These are phyloP conservation scores for Coffea humblotiana DNA, from an alignment of 305 asterid genomes.

Conservation along the genomic window DNA sequence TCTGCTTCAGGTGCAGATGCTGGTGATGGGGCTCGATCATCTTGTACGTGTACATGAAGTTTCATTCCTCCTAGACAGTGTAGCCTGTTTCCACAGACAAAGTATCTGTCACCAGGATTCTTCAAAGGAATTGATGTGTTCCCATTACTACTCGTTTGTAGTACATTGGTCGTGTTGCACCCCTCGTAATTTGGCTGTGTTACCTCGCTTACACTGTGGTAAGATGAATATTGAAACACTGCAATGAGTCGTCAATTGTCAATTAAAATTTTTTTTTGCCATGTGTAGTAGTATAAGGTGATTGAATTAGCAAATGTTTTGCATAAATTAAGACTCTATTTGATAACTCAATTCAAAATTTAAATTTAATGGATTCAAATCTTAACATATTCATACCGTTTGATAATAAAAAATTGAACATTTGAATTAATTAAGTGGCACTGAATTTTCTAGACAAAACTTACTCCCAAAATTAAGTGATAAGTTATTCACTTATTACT, in stretches of 20 bases:
- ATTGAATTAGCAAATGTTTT: too few species aligned
- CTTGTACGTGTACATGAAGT: conserved; percentile 44
- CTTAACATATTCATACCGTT: too few species aligned
- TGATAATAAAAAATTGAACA: too few species aligned
- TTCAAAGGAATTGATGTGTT: conserved; percentile 54
- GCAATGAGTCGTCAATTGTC: neutral
- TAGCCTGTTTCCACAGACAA: conserved; percentile 62
- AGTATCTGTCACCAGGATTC: conserved; percentile 54
- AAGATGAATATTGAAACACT: conserved; percentile 63
- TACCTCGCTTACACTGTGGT: conserved; percentile 60
- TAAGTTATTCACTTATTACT: too few species aligned
- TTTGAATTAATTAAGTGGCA: too few species aligned
- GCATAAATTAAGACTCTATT: too few species aligned
- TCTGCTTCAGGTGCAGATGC: conserved; percentile 38
- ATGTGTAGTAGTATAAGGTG: too few species aligned
- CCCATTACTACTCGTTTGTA: conserved; percentile 59
- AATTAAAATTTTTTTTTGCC: neutral
- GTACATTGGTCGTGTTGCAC: conserved; percentile 68
- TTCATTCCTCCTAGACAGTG: conserved; percentile 84
- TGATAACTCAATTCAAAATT: too few species aligned
- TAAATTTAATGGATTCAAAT: too few species aligned
- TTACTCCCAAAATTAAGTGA: too few species aligned
- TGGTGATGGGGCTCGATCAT: conserved; percentile 25
- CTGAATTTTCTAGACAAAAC: too few species aligned
- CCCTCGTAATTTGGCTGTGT: conserved; percentile 41